Percentiles rank a stretch among this genome's conserved stretches.
Evolutionary conservation across 768 basidiomycete species (phyloP).

Genomic region (Xerocomellus dryophilus): DNA sequence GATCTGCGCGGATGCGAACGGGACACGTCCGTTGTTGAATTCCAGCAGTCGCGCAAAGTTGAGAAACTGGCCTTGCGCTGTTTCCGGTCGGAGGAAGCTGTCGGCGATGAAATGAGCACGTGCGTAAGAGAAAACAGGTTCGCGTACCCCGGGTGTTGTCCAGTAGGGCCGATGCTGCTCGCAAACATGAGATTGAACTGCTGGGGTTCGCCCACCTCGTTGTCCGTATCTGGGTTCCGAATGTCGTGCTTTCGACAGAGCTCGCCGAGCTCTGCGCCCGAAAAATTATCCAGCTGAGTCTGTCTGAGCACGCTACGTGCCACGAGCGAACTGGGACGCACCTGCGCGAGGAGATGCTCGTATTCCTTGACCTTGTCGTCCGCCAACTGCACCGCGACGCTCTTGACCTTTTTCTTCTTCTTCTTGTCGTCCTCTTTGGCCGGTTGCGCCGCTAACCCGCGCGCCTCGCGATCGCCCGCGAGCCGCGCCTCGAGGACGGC

Average conservation of each 20-base stretch:
- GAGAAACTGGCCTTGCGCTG: constrained; percentile 97
- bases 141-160: constrained; percentile 85
- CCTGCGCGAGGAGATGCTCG: constrained; percentile 84
- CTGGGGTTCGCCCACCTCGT: constrained; percentile 89
- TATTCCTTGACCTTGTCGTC: constrained; percentile 77
- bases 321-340: constrained; percentile 34
- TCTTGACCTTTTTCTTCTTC: constrained; percentile 66
- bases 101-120: neutral
- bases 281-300: constrained; percentile 70
- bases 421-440: constrained; percentile 49
- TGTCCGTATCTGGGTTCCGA: constrained; percentile 87
- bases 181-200: constrained; percentile 99
- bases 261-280: constrained; percentile 83
- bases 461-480: constrained; percentile 86
- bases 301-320: neutral
- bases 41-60: constrained; percentile 97
- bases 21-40: constrained; percentile 95
- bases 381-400: constrained; percentile 62
- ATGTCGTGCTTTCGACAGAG: constrained; percentile 79
- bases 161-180: constrained; percentile 95
- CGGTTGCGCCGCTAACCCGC: constrained; percentile 66
- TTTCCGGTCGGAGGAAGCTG: constrained; percentile 95
- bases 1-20: constrained; percentile 96
- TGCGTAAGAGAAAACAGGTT: fast-evolving
- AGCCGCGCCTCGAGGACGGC: constrained; percentile 86